Conservation (phyloP, 495 filamentous ascomycete genomes). For the Aspergillus bridgeri region DNA sequence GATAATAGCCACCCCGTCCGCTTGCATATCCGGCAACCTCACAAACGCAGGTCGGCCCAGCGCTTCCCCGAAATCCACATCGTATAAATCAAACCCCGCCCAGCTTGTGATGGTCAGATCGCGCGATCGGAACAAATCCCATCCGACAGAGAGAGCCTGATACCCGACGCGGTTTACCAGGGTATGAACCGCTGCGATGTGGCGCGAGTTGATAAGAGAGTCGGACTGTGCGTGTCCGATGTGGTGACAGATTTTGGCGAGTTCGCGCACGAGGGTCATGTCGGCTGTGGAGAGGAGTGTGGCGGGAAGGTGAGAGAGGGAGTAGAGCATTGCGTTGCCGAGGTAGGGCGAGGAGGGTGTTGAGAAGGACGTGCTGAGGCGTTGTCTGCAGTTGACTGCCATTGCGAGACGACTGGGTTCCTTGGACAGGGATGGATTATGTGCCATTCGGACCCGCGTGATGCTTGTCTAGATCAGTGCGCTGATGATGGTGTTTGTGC, state of each 20-base stretch:
- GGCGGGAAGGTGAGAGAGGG: slow-evolving; percentile 1
- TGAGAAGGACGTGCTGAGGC: background rate
- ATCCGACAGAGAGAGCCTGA: slow-evolving; percentile 4
- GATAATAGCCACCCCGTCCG: slow-evolving; percentile 15
- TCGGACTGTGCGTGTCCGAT: slow-evolving; percentile 2
- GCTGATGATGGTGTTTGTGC: slow-evolving; percentile 11
- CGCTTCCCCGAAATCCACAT: slow-evolving; percentile 7
- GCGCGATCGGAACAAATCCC: slow-evolving; percentile 10
- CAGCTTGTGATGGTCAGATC: slow-evolving; percentile 15
- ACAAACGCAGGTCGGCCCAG: slow-evolving; percentile 7
- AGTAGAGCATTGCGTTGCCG: slow-evolving; percentile 11
- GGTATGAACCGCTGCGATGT: slow-evolving; percentile 7
- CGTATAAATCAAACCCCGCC: slow-evolving; percentile 10
- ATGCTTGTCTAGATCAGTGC: slow-evolving; percentile 16
- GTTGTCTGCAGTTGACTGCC: slow-evolving; percentile 12
- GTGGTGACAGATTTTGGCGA: slow-evolving; percentile 1
- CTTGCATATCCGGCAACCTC: slow-evolving; percentile 11
- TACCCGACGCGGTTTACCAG: background rate
- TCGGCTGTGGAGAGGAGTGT: background rate
- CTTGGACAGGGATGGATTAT: background rate
- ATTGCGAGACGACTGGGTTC: slow-evolving; percentile 2
- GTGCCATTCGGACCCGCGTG: slow-evolving; percentile 10
- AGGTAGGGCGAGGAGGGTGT: background rate
- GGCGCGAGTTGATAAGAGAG: background rate
- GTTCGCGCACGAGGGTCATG: background rate